Base-by-base conservation (phyloP, 2,329 filamentous ascomycete genomes). In the Fusarium oxysporum region DNA sequence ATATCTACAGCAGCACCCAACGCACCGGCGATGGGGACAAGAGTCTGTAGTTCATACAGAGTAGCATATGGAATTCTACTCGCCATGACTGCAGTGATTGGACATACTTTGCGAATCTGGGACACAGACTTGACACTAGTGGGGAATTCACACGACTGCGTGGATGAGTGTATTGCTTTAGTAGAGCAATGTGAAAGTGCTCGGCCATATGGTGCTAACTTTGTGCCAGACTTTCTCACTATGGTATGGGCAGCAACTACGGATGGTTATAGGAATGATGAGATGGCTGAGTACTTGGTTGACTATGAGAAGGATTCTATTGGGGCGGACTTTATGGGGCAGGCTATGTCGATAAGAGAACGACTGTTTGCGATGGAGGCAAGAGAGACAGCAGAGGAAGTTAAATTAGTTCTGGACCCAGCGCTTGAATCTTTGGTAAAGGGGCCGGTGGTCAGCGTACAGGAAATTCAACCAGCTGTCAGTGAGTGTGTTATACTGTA, bases 221-320 rank as follows among this genome's bases (percentile, higher is more conserved):
- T 74, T 32, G 51, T 76, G 3, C 65, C 72, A 0, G 70, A 77
- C 7, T 60, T 61, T 38, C 65, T 77, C 2, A 71, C 69, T 1
- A 62, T 69, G 37, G 56, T 77, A 0, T 77, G 72, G 61, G 73
- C 70, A 6, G 67, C 73, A 1, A 60, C 38, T 3, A 30, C 48
- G 0, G 75, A 77, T 30, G 57, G 40, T 0, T 65, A 74, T 7
- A 50, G 63, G 3, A 61, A 51, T 2, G 51, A 48, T 3, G 63
- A 76, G n/a, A 32, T 77, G n/a, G 43, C 57, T 11, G 41, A 40
- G 4, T 35, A 76, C 17, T 6, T 77, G 1, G 6, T 62, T 16
- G 73, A 76, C 16, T 77, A 70, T n/a, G 56, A 77, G 8, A 62
- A 54, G 0, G 75, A 77, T 16, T 48, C 68, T 2, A 44, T 70